Conservation (phyloP, 2,329 filamentous ascomycete species). For the Phaeosphaeriaceae sp. region DNA sequence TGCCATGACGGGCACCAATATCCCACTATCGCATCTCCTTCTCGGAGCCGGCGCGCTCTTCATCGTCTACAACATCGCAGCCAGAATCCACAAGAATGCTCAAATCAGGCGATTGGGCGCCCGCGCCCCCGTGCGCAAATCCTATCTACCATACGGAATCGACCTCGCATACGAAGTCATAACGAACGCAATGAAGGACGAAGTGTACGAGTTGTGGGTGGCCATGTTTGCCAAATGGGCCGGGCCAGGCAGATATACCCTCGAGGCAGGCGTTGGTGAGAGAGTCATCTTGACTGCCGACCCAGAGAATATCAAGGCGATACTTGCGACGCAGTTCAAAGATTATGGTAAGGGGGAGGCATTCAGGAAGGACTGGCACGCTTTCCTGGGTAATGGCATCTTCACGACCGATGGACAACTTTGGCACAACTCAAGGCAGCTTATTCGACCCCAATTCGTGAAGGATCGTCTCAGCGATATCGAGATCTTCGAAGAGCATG, state of each 20-base stretch:
- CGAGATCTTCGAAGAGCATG: constrained; percentile 80
- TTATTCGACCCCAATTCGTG: constrained; percentile 87
- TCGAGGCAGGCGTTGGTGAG: constrained; percentile 65
- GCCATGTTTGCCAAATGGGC: constrained; percentile 55
- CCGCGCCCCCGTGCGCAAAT: constrained; percentile 52
- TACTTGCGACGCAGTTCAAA: constrained; percentile 84
- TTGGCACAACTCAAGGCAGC: constrained; percentile 82
- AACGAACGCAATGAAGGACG: constrained; percentile 59
- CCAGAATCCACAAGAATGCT: constrained; percentile 38
- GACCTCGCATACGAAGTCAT: constrained; percentile 71
- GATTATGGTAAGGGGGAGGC: constrained; percentile 83
- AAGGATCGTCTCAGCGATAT: constrained; percentile 85
- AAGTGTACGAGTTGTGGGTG: constrained; percentile 70
- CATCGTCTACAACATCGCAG: constrained; percentile 23
- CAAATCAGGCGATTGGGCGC: constrained; percentile 53
- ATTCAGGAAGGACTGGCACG: constrained; percentile 78
- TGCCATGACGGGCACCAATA: constrained; percentile 6
- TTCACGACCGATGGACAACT: constrained; percentile 77
- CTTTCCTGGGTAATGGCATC: constrained; percentile 75
- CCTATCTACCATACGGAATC: constrained; percentile 61
- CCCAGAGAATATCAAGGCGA: constrained; percentile 88
- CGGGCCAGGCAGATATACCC: constrained; percentile 60
- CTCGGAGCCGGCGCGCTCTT: constrained; percentile 26
- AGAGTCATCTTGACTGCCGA: constrained; percentile 81
- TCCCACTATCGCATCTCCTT: constrained; percentile 33